phyloP scores from a whole-genome alignment of 2,329 filamentous ascomycete genomes.

The Fusarium stilboides region DNA sequence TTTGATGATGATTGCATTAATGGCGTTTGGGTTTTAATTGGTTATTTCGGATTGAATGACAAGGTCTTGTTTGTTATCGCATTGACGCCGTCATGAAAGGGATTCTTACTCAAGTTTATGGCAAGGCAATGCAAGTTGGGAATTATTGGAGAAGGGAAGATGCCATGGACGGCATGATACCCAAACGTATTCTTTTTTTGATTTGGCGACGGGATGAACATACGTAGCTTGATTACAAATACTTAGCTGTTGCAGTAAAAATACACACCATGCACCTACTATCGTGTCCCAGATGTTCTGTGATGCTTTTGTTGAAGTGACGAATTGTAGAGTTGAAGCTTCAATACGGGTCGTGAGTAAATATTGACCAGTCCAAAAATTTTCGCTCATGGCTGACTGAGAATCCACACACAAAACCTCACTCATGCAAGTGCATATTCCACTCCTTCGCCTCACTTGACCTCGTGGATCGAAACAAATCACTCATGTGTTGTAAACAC shows the following conservation, averaged over 20 bases:
- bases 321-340: not conserved
- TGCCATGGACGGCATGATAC: constrained; percentile 46
- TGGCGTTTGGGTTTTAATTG: constrained; percentile 47
- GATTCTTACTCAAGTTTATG: constrained; percentile 23
- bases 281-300: not conserved
- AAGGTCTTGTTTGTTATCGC: constrained; percentile 19
- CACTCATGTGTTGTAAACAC: not conserved
- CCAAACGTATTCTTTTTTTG: constrained; percentile 29
- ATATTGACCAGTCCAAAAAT: constrained; percentile 38
- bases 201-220: constrained; percentile 23
- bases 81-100: constrained; percentile 30
- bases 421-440: constrained; percentile 16
- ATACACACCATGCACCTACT: constrained; percentile 15
- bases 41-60: constrained; percentile 22
- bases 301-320: not conserved
- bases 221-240: constrained; percentile 26
- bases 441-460: not conserved
- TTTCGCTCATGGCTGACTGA: constrained; percentile 44
- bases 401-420: constrained; percentile 46
- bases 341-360: constrained; percentile 31
- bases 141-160: constrained; percentile 35
- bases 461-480: not conserved
- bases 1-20: constrained; percentile 49
- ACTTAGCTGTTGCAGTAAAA: constrained; percentile 28
- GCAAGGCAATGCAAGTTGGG: constrained; percentile 17